Conservation (phyloP, 2,329 filamentous ascomycete species). For the Penicillium sp. region DNA sequence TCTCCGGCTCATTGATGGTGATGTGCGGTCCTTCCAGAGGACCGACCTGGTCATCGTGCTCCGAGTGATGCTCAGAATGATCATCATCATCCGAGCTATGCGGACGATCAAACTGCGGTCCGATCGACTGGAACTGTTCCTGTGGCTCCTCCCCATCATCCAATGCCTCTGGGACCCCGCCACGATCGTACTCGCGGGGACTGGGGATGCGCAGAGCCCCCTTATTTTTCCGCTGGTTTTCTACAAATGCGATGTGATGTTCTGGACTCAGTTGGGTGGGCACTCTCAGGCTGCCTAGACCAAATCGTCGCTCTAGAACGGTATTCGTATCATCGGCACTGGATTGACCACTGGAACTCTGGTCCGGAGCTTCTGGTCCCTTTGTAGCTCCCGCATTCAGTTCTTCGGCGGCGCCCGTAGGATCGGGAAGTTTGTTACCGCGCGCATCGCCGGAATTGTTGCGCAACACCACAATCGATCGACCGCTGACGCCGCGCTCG, state of each 20-base stretch:
- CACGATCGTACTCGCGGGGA: slow-evolving; percentile 85
- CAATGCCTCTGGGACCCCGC: slow-evolving; percentile 69
- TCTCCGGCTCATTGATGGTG: slow-evolving; percentile 53
- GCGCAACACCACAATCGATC: slow-evolving; percentile 44
- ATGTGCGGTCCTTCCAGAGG: slow-evolving; percentile 46
- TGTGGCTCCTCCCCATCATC: slow-evolving; percentile 49
- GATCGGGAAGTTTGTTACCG: slow-evolving; percentile 23
- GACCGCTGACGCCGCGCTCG: slow-evolving; percentile 43
- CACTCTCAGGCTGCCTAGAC: slow-evolving; percentile 59
- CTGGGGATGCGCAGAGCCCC: slow-evolving; percentile 86
- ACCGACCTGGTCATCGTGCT: slow-evolving; percentile 27
- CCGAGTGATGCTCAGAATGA: slow-evolving; percentile 13
- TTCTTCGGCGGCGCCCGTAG: slow-evolving; percentile 16
- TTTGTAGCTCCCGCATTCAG: slow-evolving; percentile 29
- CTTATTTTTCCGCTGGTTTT: slow-evolving; percentile 78
- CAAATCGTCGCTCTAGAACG: slow-evolving; percentile 43
- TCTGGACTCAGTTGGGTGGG: slow-evolving; percentile 64
- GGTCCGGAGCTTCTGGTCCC: slow-evolving; percentile 28
- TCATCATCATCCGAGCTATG: slow-evolving; percentile 12
- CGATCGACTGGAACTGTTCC: slow-evolving; percentile 24
- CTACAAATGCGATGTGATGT: slow-evolving; percentile 84
- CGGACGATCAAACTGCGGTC: slow-evolving; percentile 27
- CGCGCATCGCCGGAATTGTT: slow-evolving; percentile 36
- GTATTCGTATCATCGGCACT: slow-evolving; percentile 21
- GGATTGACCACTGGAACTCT: slow-evolving; percentile 23